phyloP scores from a whole-genome alignment of 2,329 filamentous ascomycete species.

The Ceratocystis lukuohia region DNA sequence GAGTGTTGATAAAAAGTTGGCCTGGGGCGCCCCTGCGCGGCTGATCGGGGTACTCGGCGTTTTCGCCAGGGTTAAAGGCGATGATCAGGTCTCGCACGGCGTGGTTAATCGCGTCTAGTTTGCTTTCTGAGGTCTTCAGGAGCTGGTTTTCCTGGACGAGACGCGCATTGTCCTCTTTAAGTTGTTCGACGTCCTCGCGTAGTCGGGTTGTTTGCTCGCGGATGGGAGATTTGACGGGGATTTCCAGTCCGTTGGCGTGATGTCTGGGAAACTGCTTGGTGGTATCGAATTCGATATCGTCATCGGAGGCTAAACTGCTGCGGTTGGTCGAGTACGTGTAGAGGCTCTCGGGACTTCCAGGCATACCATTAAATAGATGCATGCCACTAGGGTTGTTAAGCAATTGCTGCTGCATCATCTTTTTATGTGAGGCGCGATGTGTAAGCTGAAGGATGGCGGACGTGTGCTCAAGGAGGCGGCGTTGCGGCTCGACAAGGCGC shows the following conservation, averaged over 20 bases:
- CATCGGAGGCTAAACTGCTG: slow-evolving; percentile 42
- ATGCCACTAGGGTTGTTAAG: slow-evolving; percentile 27
- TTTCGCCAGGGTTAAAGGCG: slow-evolving; percentile 44
- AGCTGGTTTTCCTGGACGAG: slow-evolving; percentile 34
- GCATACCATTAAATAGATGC: slow-evolving; percentile 42
- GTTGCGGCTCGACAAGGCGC: slow-evolving; percentile 59
- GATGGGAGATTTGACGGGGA: slow-evolving; percentile 44
- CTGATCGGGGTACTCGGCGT: slow-evolving; percentile 31
- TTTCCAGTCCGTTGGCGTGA: slow-evolving; percentile 38
- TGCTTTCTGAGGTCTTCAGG: slow-evolving; percentile 49
- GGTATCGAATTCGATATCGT: slow-evolving; percentile 58
- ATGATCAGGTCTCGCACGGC: slow-evolving; percentile 55
- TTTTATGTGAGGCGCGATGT: slow-evolving; percentile 59
- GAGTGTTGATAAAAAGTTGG: slow-evolving; percentile 37
- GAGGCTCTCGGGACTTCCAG: slow-evolving; percentile 64
- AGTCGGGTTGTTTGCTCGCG: slow-evolving; percentile 41
- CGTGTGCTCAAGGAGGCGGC: slow-evolving; percentile 72
- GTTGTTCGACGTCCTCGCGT: slow-evolving; percentile 34
- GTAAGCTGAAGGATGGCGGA: slow-evolving; percentile 85
- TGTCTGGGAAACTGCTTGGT: slow-evolving; percentile 37
- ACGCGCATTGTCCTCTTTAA: slow-evolving; percentile 34
- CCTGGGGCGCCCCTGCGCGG: slow-evolving; percentile 24
- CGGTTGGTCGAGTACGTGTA: slow-evolving; percentile 53
- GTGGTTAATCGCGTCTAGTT: slow-evolving; percentile 53
- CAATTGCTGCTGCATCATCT: slow-evolving; percentile 21